Percentiles rank a stretch among this genome's conserved stretches.
Conservation (phyloP, 345 rosid species). For the Litchi chinensis region DNA sequence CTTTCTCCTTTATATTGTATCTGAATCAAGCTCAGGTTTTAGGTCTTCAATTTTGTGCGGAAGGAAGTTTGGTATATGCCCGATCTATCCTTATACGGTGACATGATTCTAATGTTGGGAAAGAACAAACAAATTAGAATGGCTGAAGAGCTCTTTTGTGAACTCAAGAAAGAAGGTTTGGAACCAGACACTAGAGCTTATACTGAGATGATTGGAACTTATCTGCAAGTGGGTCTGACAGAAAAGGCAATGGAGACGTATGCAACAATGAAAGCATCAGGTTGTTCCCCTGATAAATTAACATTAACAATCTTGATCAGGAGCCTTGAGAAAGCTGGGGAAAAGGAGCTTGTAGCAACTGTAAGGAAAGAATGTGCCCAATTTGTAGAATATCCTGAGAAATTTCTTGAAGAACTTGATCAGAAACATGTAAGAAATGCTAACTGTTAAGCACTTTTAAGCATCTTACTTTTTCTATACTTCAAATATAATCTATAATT, state of each 20-base stretch:
- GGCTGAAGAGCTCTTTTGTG: constrained; percentile 47
- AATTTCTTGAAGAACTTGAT: constrained; percentile 51
- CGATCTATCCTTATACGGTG: constrained; percentile 40
- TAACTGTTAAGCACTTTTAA: background rate
- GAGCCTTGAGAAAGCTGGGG: constrained; percentile 52
- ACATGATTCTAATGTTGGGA: constrained; percentile 48
- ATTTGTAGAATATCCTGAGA: constrained; percentile 51
- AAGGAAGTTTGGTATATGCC: constrained; percentile 61
- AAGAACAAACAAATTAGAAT: constrained; percentile 43
- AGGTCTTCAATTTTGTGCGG: constrained; percentile 52
- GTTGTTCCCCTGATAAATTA: constrained; percentile 47
- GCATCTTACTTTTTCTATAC: background rate
- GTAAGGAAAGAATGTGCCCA: constrained; percentile 51
- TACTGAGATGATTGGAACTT: constrained; percentile 65
- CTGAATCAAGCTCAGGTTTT: constrained; percentile 34
- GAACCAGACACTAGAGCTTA: constrained; percentile 51
- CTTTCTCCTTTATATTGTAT: constrained; percentile 21
- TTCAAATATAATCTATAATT: background rate
- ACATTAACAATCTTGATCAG: constrained; percentile 59
- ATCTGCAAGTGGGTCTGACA: constrained; percentile 42
- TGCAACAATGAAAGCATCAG: constrained; percentile 43
- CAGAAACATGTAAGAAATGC: constrained; percentile 34
- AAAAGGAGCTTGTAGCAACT: constrained; percentile 40
- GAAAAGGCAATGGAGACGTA: constrained; percentile 61
- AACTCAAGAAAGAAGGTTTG: constrained; percentile 44